These are phyloP conservation scores for Ceratobasidium sp. DNA, from an alignment of 1,284 basidiomycete species.

Conservation along the genomic window DNA sequence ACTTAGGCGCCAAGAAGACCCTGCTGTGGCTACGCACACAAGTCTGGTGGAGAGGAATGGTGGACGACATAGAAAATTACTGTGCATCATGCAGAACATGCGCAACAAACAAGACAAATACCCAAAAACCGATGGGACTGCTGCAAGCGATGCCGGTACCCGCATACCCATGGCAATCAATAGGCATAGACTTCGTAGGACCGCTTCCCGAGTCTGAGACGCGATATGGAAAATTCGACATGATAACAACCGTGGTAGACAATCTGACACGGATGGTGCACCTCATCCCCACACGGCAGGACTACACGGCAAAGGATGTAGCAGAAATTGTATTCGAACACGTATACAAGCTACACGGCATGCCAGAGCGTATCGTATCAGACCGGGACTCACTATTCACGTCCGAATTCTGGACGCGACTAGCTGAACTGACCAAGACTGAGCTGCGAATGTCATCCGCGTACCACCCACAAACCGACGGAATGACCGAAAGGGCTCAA, in stretches of 20 bases:
- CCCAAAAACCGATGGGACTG: slow-evolving; percentile 43
- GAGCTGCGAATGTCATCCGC: slow-evolving; percentile 58
- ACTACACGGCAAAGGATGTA: slow-evolving; percentile 55
- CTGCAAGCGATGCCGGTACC: slow-evolving; percentile 48
- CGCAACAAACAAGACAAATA: slow-evolving; percentile 34
- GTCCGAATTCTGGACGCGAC: slow-evolving; percentile 57
- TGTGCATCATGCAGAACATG: slow-evolving; percentile 39
- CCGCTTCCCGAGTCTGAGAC: slow-evolving; percentile 54
- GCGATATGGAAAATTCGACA: slow-evolving; percentile 56
- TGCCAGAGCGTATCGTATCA: slow-evolving; percentile 57
- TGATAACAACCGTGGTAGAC: slow-evolving; percentile 57
- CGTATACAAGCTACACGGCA: slow-evolving; percentile 58
- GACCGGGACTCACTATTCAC: slow-evolving; percentile 60
- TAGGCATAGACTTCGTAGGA: slow-evolving; percentile 58
- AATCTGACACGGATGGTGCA: slow-evolving; percentile 54
- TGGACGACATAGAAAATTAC: slow-evolving; percentile 44
- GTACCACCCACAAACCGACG: slow-evolving; percentile 62
- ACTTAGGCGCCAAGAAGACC: slow-evolving; percentile 48
- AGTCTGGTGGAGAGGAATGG: slow-evolving; percentile 50
- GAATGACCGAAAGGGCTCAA: slow-evolving; percentile 52
- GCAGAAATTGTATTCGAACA: slow-evolving; percentile 58
- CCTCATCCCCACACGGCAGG: slow-evolving; percentile 53
- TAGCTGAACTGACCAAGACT: slow-evolving; percentile 55
- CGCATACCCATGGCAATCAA: slow-evolving; percentile 49
- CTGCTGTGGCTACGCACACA: slow-evolving; percentile 26